Evolutionary conservation across 345 rosid species (phyloP).

Genomic region (Xanthoceras sorbifolium): DNA sequence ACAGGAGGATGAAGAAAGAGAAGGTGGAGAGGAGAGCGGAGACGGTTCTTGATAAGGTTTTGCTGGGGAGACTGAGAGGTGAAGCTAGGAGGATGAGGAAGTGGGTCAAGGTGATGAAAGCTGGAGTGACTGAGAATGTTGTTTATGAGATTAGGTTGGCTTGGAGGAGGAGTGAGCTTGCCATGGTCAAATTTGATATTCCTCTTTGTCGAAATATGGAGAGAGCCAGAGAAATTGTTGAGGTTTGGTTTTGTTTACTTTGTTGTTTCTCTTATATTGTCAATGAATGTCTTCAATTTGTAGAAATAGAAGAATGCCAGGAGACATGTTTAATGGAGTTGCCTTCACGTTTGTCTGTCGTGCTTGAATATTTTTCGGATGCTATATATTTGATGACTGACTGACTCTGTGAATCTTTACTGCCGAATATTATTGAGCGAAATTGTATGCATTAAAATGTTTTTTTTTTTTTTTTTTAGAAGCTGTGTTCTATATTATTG

Average conservation of each 20-base stretch:
- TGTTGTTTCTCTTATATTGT: background rate
- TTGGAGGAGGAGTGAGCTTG: conserved; percentile 69
- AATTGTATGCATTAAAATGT: background rate
- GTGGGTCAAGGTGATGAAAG: conserved; percentile 88
- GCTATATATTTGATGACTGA: background rate
- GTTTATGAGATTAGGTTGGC: conserved; percentile 54
- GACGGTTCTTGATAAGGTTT: conserved; percentile 50
- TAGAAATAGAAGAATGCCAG: background rate
- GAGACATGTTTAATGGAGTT: background rate
- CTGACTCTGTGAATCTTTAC: background rate
- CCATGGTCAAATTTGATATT: conserved; percentile 67
- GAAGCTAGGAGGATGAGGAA: conserved; percentile 64
- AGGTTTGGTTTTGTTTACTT: conserved; percentile 47
- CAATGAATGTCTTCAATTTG: background rate
- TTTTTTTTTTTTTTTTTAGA: conserved; percentile 7
- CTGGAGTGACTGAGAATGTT: conserved; percentile 70
- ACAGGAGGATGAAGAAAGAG: conserved; percentile 63
- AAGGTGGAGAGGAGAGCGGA: conserved; percentile 51
- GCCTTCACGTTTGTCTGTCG: background rate
- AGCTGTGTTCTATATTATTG: background rate
- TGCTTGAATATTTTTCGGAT: background rate
- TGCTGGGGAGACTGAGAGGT: conserved; percentile 58
- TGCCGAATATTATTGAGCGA: background rate
- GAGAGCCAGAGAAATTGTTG: conserved; percentile 75
- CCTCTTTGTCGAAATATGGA: conserved; percentile 85